Evolutionary conservation across 2,329 filamentous ascomycete species (phyloP), one percentile per base, ranked within the genome.

Genomic region (Anisogramma anomala): DNA sequence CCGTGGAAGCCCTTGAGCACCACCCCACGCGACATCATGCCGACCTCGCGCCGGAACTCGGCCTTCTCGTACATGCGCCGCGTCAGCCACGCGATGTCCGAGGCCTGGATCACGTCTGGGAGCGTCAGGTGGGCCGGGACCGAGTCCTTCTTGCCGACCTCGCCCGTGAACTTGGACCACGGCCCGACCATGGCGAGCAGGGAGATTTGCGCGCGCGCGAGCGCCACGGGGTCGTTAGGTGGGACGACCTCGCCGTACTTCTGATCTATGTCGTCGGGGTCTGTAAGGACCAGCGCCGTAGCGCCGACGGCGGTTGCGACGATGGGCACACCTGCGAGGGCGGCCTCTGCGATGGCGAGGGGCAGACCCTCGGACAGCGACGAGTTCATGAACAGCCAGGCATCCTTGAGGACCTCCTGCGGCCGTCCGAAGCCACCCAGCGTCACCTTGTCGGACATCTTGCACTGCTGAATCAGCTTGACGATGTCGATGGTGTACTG

Each of bases 211-310:
- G 77, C 77, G 18, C 69, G 64, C 1, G 76, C 77, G 1, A 81
- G 62, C 4, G 71, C 68, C 27, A 67, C 65, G 3, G 75, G 67
- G 53, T 81, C 77, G 49, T 80, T 80, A 2, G 76, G 77, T 11
- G 76, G 71, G 3, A 80, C 74, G 4, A 80, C 72, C 43, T 74
- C 75, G 47, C 72, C 75, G 59, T 74, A 80, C 4, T 66, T 61
- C 49, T 50, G 52, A 14, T 61, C 65, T 34, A 64, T 62, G 36
- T 68, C 65, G 36, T 69, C 65, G 0, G 66, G 68, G 47, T 74
- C 69, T 0, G 70, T 75, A n/a, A 75, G 59, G 0, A 75, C 70
- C 19, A 70, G 62, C 3, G 71, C 62, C 2, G 69, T 72, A 7
- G 71, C 71, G 22, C 71, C 71, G 6, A 74, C 71, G 46, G 73